Percentiles rank a stretch among this genome's conserved stretches.
Conservation (phyloP, 1,284 basidiomycete species). For the Rhizoctonia solani region DNA sequence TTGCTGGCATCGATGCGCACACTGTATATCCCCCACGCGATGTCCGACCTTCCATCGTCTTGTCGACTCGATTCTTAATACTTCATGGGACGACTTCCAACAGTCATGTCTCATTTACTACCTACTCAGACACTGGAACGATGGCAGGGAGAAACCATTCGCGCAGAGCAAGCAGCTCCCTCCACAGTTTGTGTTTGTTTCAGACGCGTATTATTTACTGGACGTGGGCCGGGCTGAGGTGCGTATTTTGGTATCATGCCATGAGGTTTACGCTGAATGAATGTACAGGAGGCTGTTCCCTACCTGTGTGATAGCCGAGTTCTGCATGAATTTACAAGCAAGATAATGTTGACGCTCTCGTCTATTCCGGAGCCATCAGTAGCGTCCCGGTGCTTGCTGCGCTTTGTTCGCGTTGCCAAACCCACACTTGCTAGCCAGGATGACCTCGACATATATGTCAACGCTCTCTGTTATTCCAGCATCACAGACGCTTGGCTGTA, state of each 20-base stretch:
- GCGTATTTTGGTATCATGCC: not conserved
- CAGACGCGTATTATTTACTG: constrained; percentile 79
- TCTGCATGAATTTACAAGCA: constrained; percentile 71
- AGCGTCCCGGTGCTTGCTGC: constrained; percentile 54
- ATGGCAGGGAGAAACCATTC: constrained; percentile 62
- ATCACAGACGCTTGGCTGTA: constrained; percentile 73
- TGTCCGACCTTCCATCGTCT: constrained; percentile 57
- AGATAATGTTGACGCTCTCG: constrained; percentile 68
- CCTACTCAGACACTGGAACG: constrained; percentile 72
- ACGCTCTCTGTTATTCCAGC: constrained; percentile 65
- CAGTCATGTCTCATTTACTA: constrained; percentile 77
- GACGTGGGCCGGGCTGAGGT: constrained; percentile 57
- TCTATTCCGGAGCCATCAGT: constrained; percentile 51
- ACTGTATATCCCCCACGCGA: constrained; percentile 69
- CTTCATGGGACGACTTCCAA: constrained; percentile 71
- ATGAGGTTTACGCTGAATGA: not conserved
- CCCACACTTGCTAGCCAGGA: constrained; percentile 65
- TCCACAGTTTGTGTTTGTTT: constrained; percentile 68
- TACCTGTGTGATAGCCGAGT: constrained; percentile 72
- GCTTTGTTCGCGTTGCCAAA: constrained; percentile 70
- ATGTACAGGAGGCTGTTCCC: constrained; percentile 57
- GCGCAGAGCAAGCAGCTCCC: constrained; percentile 61
- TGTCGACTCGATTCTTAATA: constrained; percentile 61
- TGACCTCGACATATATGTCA: constrained; percentile 66
- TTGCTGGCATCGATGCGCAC: constrained; percentile 56